Evolutionary conservation across 345 rosid genomes (phyloP).

Genomic region (Rhodomyrtus tomentosa): DNA sequence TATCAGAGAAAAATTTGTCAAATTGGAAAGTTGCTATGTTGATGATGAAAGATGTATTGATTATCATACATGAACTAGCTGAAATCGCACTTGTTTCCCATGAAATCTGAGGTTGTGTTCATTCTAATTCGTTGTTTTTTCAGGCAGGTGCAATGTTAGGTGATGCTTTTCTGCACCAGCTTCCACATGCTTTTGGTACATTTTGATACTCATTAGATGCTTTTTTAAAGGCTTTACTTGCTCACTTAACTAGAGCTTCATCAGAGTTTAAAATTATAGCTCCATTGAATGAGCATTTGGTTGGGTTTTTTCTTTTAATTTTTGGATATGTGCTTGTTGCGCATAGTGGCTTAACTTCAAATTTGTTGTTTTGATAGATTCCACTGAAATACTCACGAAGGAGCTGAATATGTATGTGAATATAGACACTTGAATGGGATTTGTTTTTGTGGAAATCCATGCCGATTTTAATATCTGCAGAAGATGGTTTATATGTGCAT

Average conservation of each 20-base stretch:
- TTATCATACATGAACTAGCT: not conserved
- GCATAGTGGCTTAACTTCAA: not conserved
- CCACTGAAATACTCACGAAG: not conserved
- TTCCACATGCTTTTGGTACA: constrained; percentile 98
- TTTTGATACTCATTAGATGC: not conserved
- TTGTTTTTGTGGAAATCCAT: not conserved
- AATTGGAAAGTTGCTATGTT: not conserved
- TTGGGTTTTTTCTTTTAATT: not conserved
- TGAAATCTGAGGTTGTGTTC: not conserved
- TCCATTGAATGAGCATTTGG: not conserved
- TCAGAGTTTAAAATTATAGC: not conserved
- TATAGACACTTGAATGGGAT: not conserved
- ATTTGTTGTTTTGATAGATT: not conserved
- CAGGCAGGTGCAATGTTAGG: constrained; percentile 99
- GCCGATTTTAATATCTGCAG: not conserved
- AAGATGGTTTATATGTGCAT: not conserved
- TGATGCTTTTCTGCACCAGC: constrained; percentile 98
- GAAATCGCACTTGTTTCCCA: not conserved
- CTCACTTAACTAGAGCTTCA: not conserved
- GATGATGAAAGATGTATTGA: not conserved
- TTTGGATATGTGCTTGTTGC: not conserved
- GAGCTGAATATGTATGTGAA: not conserved
- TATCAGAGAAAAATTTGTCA: not conserved
- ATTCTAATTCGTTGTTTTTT: constrained; percentile 2
- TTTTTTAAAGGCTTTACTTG: not conserved